phyloP scores from a whole-genome alignment of 441 rosid genomes.

The Brassica hybrid region DNA sequence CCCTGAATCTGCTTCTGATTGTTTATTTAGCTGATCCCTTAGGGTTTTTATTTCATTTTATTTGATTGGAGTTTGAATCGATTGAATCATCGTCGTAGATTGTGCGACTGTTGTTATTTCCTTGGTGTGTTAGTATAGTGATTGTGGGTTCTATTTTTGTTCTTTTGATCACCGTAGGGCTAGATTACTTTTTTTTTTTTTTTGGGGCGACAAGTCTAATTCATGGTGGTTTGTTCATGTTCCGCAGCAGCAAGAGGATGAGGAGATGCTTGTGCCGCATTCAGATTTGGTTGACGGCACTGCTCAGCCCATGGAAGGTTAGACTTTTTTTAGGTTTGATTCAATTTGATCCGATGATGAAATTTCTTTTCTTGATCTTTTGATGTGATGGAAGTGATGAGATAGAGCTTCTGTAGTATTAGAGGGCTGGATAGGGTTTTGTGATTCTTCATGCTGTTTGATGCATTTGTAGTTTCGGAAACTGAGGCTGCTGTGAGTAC shows the following conservation, averaged over 20 bases:
- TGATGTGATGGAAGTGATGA: conserved; percentile 4
- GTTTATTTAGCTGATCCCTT: conserved; percentile 32
- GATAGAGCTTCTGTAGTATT: conserved; percentile 12
- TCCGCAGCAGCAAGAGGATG: conserved; percentile 65
- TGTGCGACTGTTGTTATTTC: neutral
- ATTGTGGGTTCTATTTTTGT: conserved; percentile 47
- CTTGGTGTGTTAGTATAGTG: conserved; percentile 36
- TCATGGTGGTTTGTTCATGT: conserved; percentile 22
- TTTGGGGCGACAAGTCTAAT: neutral
- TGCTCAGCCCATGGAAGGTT: conserved; percentile 71
- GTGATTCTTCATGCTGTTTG: neutral
- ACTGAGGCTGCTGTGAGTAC: conserved; percentile 51
- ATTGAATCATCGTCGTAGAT: conserved; percentile 14
- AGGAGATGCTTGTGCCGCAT: conserved; percentile 72
- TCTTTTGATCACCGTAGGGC: conserved; percentile 43
- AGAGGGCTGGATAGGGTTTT: neutral
- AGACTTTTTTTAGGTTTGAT: conserved; percentile 19
- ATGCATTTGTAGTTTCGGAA: conserved; percentile 44
- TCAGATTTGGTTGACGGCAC: too few relatives aligned
- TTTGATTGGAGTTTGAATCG: conserved; percentile 27
- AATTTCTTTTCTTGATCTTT: neutral
- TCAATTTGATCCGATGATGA: conserved; percentile 28
- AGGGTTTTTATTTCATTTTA: too few relatives aligned
- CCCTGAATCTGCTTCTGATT: conserved; percentile 37
- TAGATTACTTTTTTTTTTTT: conserved; percentile 43